Evolutionary conservation across 352 stramenopile genomes (phyloP).

Genomic region (Phytophthora tentaculata): DNA sequence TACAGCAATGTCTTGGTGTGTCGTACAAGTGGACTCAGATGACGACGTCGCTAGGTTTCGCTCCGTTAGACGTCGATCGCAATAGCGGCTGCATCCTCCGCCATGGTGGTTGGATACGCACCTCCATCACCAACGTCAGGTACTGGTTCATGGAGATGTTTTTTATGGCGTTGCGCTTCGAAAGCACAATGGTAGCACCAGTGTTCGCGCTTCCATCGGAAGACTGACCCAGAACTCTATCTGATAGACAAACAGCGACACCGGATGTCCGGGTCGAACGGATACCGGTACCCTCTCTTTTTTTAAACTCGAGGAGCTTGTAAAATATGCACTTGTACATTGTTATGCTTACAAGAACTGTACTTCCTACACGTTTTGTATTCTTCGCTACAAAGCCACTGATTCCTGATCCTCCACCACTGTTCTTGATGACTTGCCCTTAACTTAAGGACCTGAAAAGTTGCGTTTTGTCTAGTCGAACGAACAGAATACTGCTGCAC

Average conservation of each 20-base stretch:
- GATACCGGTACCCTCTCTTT: too few relatives aligned
- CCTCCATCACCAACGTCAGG: slow-evolving; percentile 44
- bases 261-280: slow-evolving; percentile 21
- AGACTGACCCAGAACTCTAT: slow-evolving; percentile 7
- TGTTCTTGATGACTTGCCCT: too few relatives aligned
- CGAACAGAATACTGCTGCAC: too few relatives aligned
- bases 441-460: too few relatives aligned
- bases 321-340: slow-evolving; percentile 22
- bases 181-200: slow-evolving; percentile 61
- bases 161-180: slow-evolving; percentile 66
- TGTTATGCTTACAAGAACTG: neutral
- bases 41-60: slow-evolving; percentile 56
- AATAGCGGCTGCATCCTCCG: slow-evolving; percentile 49
- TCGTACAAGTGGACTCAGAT: slow-evolving; percentile 61
- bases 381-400: too few relatives aligned
- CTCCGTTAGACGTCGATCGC: slow-evolving; percentile 20
- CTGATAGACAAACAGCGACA: slow-evolving; percentile 8
- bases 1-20: slow-evolving; percentile 55
- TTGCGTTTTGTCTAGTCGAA: too few relatives aligned
- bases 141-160: slow-evolving; percentile 72
- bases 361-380: too few relatives aligned
- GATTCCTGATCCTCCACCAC: too few relatives aligned
- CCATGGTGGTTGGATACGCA: slow-evolving; percentile 58
- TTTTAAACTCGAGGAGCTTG: neutral
- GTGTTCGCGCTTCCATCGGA: slow-evolving; percentile 42